Percentiles rank a stretch among this genome's conserved stretches.
These are phyloP conservation scores for Penicillium sp. DNA, from an alignment of 2,329 filamentous ascomycete species.

Conservation along the genomic window DNA sequence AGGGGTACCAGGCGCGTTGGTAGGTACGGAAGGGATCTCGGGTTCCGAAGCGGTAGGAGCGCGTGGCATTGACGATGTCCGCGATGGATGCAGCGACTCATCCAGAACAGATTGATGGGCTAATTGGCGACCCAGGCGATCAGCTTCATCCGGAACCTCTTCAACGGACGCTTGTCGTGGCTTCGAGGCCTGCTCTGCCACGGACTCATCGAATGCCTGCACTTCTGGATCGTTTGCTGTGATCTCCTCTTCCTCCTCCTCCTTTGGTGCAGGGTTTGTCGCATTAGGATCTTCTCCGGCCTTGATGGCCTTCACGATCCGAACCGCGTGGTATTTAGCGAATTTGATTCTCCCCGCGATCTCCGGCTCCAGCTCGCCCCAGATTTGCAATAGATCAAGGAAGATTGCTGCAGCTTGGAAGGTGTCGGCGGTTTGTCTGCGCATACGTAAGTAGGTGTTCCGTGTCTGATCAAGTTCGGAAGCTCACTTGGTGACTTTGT, in stretches of 20 bases:
- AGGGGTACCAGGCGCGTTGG: slow-evolving; percentile 27
- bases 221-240: slow-evolving; percentile 64
- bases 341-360: slow-evolving; percentile 87
- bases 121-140: slow-evolving; percentile 47
- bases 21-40: slow-evolving; percentile 27
- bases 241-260: slow-evolving; percentile 56
- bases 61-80: slow-evolving; percentile 44
- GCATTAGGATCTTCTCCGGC: slow-evolving; percentile 90
- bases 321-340: slow-evolving; percentile 90
- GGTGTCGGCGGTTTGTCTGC: slow-evolving; percentile 86
- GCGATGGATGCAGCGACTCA: slow-evolving; percentile 53
- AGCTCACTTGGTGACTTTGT: slow-evolving; percentile 75
- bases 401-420: slow-evolving; percentile 93
- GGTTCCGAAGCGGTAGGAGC: slow-evolving; percentile 23
- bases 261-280: slow-evolving; percentile 72
- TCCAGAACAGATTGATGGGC: slow-evolving; percentile 53
- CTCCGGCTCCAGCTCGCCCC: slow-evolving; percentile 74
- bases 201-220: slow-evolving; percentile 51
- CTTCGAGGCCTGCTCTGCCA: slow-evolving; percentile 49
- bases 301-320: slow-evolving; percentile 88
- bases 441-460: not conserved
- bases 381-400: slow-evolving; percentile 83
- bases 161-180: slow-evolving; percentile 58
- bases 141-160: slow-evolving; percentile 60
- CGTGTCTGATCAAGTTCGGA: slow-evolving; percentile 3